phyloP scores from a whole-genome alignment of 345 rosid species.

The Abelmoschus esculentus region DNA sequence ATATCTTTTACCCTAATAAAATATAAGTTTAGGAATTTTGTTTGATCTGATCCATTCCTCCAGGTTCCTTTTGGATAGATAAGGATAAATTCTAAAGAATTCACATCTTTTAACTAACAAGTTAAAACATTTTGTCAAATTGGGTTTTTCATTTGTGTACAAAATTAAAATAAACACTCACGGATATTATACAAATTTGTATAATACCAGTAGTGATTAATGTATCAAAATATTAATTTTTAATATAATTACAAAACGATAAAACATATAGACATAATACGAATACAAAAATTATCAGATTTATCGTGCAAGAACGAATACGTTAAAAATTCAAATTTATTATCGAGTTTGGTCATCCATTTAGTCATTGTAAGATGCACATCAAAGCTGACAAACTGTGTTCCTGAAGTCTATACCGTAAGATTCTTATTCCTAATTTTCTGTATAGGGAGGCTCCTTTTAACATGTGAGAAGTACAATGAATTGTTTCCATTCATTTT shows the following conservation, averaged over 20 bases:
- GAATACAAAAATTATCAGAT: background rate
- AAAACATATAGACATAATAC: background rate
- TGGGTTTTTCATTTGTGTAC: too few species aligned
- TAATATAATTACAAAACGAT: too few species aligned
- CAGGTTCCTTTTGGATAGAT: constrained; percentile 24
- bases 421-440: constrained; percentile 8
- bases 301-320: background rate
- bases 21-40: too few species aligned
- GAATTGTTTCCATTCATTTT: background rate
- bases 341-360: background rate
- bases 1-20: too few species aligned
- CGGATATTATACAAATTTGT: too few species aligned
- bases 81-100: constrained; percentile 13
- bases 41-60: background rate
- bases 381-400: background rate
- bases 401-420: background rate
- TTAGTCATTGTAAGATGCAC: background rate
- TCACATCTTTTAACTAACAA: background rate
- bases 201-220: background rate
- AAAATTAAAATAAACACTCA: too few species aligned
- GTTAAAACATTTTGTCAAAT: too few species aligned
- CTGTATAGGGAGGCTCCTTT: background rate
- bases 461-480: background rate
- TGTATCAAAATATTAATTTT: background rate
- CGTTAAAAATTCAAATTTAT: background rate